phyloP scores from a whole-genome alignment of 2,329 filamentous ascomycete genomes.

The Cadophora gregata region DNA sequence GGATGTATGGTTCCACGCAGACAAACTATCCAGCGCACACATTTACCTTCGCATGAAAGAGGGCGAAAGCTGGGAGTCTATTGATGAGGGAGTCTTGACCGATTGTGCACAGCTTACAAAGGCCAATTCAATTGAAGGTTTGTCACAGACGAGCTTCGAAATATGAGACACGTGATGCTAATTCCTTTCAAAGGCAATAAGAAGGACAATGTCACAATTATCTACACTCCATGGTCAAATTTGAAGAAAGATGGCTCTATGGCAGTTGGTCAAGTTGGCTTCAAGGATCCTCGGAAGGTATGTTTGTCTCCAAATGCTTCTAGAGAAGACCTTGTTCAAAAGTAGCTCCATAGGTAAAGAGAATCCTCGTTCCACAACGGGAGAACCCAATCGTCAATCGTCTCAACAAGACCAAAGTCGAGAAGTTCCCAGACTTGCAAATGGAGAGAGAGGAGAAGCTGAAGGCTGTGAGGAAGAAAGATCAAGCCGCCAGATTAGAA shows the following conservation, averaged over 20 bases:
- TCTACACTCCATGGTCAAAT: conserved; percentile 98
- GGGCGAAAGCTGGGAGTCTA: conserved; percentile 81
- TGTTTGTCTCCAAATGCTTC: conserved; percentile 5
- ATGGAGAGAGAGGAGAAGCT: conserved; percentile 81
- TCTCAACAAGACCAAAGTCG: conserved; percentile 95
- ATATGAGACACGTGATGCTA: conserved; percentile 25
- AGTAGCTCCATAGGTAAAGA: conserved; percentile 65
- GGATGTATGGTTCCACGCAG: conserved; percentile 98
- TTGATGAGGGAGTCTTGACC: conserved; percentile 74
- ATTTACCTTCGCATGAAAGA: conserved; percentile 88
- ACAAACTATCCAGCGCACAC: conserved; percentile 96
- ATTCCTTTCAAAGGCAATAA: conserved; percentile 75
- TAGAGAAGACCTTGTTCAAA: not conserved
- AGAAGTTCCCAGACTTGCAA: conserved; percentile 83
- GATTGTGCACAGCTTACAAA: conserved; percentile 98
- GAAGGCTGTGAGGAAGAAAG: conserved; percentile 73
- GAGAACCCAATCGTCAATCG: conserved; percentile 94
- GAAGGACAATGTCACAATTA: conserved; percentile 94
- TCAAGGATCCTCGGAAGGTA: conserved; percentile 82
- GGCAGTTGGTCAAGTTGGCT: conserved; percentile 93
- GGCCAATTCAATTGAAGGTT: conserved; percentile 97
- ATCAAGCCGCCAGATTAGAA: conserved; percentile 66
- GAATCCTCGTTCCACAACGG: conserved; percentile 77
- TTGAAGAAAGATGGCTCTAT: conserved; percentile 95
- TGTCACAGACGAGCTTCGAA: not conserved